Conservation (phyloP, 305 asterid genomes). For the Solanum hybrid region DNA sequence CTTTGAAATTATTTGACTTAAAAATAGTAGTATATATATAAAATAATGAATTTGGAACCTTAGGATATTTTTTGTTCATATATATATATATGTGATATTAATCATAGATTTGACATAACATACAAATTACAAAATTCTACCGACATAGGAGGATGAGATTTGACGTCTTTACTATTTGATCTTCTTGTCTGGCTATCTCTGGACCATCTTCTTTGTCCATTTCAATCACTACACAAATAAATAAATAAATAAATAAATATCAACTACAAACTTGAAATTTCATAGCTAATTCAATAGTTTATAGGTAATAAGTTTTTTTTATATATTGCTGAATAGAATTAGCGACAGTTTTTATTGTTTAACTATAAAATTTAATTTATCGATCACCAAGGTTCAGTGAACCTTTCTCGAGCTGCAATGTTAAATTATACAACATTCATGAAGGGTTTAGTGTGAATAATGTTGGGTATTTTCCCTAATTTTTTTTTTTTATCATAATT, state of each 20-base stretch:
- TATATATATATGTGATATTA: neutral
- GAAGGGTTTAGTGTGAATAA: neutral
- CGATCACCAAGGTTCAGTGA: neutral
- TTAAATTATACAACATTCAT: neutral
- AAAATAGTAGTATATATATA: neutral
- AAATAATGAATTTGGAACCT: neutral
- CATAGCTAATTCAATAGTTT: neutral
- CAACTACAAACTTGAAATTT: neutral
- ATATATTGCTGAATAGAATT: neutral
- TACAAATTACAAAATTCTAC: neutral
- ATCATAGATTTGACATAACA: neutral
- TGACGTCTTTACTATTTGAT: neutral
- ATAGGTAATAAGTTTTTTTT: neutral
- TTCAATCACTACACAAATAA: neutral
- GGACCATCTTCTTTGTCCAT: neutral
- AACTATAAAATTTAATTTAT: neutral
- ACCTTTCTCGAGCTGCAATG: neutral
- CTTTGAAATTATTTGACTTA: neutral
- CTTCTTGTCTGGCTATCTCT: neutral
- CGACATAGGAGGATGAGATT: neutral
- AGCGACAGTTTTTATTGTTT: neutral
- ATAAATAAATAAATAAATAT: neutral
- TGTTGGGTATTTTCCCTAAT: neutral
- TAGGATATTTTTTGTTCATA: neutral
- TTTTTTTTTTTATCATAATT: neutral